phyloP scores from a whole-genome alignment of 306 rosid genomes.

The Corylus heterophylla region DNA sequence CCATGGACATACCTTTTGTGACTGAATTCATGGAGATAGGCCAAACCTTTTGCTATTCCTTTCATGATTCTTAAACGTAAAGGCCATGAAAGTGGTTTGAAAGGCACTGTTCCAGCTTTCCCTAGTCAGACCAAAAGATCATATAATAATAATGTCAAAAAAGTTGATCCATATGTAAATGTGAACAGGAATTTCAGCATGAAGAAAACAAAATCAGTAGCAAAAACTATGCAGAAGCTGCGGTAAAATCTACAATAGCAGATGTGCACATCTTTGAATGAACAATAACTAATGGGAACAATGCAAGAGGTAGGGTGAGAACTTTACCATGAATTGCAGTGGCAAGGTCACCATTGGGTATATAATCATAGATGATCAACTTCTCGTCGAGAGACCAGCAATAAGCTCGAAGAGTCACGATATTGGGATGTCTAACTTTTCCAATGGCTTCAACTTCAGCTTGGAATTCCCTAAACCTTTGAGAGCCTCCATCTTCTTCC shows the following conservation, averaged over 20 bases:
- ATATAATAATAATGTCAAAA: background rate
- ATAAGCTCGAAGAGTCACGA: constrained; percentile 50
- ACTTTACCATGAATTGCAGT: constrained; percentile 48
- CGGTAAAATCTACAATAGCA: background rate
- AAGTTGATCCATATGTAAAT: background rate
- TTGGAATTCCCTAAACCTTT: constrained; percentile 59
- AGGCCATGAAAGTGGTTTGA: constrained; percentile 46
- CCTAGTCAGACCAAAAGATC: constrained; percentile 26
- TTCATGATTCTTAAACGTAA: constrained; percentile 45
- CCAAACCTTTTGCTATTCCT: constrained; percentile 58
- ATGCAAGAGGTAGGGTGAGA: background rate
- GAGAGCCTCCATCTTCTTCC: constrained; percentile 61
- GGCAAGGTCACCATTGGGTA: constrained; percentile 53
- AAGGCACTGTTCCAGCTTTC: constrained; percentile 38
- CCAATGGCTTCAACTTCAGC: constrained; percentile 67
- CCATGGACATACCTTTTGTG: constrained; percentile 62
- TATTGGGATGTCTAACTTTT: constrained; percentile 56
- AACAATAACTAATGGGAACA: background rate
- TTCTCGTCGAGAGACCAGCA: constrained; percentile 67
- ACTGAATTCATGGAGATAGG: constrained; percentile 55
- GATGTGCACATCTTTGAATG: background rate
- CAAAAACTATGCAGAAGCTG: background rate
- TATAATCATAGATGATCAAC: constrained; percentile 55
- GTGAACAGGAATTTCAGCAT: background rate
- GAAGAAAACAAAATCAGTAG: background rate